Evolutionary conservation across 176 grass and related monocot genomes (phyloP), one percentile per base, ranked within the genome.

Genomic region (Aechmea fasciata): DNA sequence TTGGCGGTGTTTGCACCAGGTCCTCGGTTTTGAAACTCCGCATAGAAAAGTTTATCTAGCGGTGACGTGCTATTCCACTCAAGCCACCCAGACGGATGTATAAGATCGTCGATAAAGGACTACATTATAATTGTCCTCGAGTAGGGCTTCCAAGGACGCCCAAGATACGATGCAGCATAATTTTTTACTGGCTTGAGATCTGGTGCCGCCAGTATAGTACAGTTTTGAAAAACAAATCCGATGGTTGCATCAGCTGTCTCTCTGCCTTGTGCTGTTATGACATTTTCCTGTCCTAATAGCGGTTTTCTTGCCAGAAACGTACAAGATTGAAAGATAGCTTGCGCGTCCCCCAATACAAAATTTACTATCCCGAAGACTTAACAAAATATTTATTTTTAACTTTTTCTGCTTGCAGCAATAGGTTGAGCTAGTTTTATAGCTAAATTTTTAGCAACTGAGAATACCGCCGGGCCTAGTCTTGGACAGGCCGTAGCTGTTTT

Each of bases 331-430:
- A 89, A 26, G 5, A 94, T 67, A 49, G 84, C 89, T 74, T 88
- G 85, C 9, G 89, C 78, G 69, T 92, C 84, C 13, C 89, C 82
- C 70, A 92, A 92, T 68, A 92, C 84, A 79, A 92, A 92, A n/a
- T n/a, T n/a, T n/a, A n/a, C n/a, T n/a, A n/a, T n/a, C n/a, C n/a
- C n/a, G n/a, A n/a, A n/a, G n/a, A n/a, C n/a, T n/a, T n/a, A n/a
- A n/a, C n/a, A n/a, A n/a, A n/a, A n/a, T n/a, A n/a, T n/a, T n/a
- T n/a, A n/a, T n/a, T n/a, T n/a, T n/a, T n/a, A n/a, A n/a, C n/a
- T n/a, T n/a, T n/a, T n/a, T n/a, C n/a, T n/a, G n/a, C n/a, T n/a
- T n/a, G n/a, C n/a, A n/a, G n/a, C n/a, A n/a, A n/a, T n/a, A n/a
- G n/a, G n/a, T n/a, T n/a, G n/a, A n/a, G n/a, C n/a, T n/a, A n/a